Evolutionary conservation across 2,329 filamentous ascomycete species (phyloP).

Genomic region (Diplodia corticola): DNA sequence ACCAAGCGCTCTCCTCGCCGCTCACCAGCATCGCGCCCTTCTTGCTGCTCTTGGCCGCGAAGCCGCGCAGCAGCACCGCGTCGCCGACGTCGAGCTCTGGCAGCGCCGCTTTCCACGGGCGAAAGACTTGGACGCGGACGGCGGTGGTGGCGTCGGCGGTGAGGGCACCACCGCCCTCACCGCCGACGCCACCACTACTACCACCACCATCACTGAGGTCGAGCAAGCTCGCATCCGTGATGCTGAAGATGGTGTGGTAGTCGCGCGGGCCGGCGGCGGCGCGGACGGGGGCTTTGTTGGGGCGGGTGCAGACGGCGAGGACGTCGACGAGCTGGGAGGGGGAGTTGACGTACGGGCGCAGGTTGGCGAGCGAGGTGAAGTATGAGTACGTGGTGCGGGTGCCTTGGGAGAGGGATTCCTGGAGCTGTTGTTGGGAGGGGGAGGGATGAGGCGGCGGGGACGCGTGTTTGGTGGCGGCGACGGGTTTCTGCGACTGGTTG

Average conservation of each 20-base stretch:
- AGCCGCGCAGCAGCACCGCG: constrained; percentile 46
- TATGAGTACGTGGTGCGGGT: constrained; percentile 45
- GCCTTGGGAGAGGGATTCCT: constrained; percentile 32
- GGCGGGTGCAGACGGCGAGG: constrained; percentile 45
- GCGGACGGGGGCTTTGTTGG: constrained; percentile 36
- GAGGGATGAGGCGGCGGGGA: neutral
- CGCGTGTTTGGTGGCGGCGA: neutral
- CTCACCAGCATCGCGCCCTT: constrained; percentile 40
- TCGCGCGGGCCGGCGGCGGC: constrained; percentile 47
- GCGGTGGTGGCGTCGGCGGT: neutral
- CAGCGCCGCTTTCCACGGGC: constrained; percentile 45
- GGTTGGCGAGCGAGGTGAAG: constrained; percentile 46
- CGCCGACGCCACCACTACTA: no score
- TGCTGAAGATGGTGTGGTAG: constrained; percentile 44
- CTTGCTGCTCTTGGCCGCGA: constrained; percentile 45
- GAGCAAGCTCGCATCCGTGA: constrained; percentile 41
- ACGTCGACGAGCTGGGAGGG: constrained; percentile 44
- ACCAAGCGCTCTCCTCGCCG: constrained; percentile 48
- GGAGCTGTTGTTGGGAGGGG: neutral
- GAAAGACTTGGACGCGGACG: constrained; percentile 44
- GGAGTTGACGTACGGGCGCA: constrained; percentile 45
- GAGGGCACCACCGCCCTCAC: neutral
- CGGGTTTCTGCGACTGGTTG: neutral
- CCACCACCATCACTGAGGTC: neutral
- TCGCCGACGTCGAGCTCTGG: constrained; percentile 46